Conservation (phyloP, 768 basidiomycete species). For the Agaricus blazei region DNA sequence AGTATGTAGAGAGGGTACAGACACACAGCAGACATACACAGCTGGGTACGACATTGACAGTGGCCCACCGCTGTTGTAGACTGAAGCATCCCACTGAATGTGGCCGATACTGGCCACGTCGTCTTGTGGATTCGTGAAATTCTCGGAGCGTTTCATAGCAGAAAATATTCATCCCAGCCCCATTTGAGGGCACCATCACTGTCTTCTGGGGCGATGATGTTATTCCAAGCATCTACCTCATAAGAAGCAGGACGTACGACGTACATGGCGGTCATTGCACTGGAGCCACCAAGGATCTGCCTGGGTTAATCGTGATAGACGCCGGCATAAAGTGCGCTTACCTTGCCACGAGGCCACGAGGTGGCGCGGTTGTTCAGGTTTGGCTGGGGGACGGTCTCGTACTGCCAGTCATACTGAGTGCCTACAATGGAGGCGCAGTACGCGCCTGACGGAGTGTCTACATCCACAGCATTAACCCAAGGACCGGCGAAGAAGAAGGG, state of each 20-base stretch:
- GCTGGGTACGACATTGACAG: conserved; percentile 37
- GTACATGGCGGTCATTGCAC: conserved; percentile 62
- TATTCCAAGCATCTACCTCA: conserved; percentile 43
- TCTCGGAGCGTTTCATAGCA: conserved; percentile 49
- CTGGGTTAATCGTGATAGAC: background rate
- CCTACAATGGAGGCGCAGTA: conserved; percentile 42
- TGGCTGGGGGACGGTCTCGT: conserved; percentile 36
- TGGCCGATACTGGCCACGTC: conserved; percentile 32
- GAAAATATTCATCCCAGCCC: conserved; percentile 42
- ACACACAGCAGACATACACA: conserved; percentile 26
- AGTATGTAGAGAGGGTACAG: background rate
- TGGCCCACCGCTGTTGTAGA: conserved; percentile 49
- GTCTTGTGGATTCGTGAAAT: conserved; percentile 42
- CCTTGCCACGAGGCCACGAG: conserved; percentile 57
- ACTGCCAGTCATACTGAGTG: conserved; percentile 46
- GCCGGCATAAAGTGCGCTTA: background rate
- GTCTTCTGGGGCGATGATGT: conserved; percentile 28
- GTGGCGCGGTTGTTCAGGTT: conserved; percentile 33
- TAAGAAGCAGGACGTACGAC: conserved; percentile 41
- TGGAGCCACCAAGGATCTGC: conserved; percentile 50
- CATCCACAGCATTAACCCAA: too few species aligned
- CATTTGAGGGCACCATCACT: conserved; percentile 26
- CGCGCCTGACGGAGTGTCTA: conserved; percentile 40
- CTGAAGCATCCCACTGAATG: conserved; percentile 37
- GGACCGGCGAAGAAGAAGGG: too few species aligned